A percentile compares a stretch with the other conserved stretches of the same genome.
Conservation (phyloP, 345 rosid species). For the Hibiscus trionum region DNA sequence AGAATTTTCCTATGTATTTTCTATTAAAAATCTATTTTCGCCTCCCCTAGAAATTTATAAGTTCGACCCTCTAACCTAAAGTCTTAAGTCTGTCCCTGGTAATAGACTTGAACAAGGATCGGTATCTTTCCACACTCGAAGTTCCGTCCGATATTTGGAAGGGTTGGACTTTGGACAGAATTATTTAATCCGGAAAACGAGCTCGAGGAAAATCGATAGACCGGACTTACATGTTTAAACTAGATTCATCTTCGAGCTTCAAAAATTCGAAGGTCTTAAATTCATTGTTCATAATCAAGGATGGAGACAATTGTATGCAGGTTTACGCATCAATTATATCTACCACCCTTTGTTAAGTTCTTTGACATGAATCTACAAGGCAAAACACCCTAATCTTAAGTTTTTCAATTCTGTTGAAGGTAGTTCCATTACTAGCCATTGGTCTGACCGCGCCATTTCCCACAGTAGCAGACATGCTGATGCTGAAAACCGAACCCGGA, state of each 20-base stretch:
- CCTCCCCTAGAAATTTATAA: too few species aligned
- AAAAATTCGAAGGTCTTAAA: slow-evolving; percentile 31
- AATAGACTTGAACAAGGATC: background rate
- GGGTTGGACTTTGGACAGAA: too few species aligned
- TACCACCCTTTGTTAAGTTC: background rate
- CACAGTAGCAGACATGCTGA: too few species aligned
- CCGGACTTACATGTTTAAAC: background rate
- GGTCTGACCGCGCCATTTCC: background rate
- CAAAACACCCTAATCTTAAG: too few species aligned
- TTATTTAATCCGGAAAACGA: too few species aligned
- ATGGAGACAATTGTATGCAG: slow-evolving; percentile 94
- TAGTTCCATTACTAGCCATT: slow-evolving; percentile 8
- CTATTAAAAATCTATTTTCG: too few species aligned
- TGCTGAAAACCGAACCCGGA: background rate
- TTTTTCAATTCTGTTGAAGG: background rate
- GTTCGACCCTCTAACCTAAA: too few species aligned
- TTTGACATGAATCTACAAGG: background rate
- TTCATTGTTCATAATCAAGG: slow-evolving; percentile 65
- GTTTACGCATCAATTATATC: slow-evolving; percentile 64
- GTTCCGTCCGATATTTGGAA: too few species aligned
- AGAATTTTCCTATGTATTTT: too few species aligned
- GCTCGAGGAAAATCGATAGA: background rate
- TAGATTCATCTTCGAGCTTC: background rate
- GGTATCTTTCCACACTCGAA: too few species aligned
- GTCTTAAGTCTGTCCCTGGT: too few species aligned